Conservation (phyloP, 805 yeast species). For the Spathaspora hagerdaliae region DNA sequence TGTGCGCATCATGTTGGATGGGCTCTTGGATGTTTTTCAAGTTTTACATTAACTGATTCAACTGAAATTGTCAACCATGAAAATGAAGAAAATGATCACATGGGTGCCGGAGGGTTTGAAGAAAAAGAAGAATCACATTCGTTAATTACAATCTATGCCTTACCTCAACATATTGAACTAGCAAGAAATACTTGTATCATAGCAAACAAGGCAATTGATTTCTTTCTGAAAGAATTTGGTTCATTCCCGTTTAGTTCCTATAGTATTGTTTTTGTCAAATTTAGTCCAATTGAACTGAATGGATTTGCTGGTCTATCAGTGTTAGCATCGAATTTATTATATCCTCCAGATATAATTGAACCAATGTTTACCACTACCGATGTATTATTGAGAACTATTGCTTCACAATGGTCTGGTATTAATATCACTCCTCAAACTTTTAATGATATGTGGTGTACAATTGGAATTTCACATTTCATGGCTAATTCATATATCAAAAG, state of each 20-base stretch:
- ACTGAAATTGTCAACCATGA: slow-evolving; percentile 28
- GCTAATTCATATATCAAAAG: slow-evolving; percentile 62
- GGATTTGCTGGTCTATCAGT: slow-evolving; percentile 76
- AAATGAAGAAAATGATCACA: slow-evolving; percentile 31
- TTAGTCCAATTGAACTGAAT: slow-evolving; percentile 41
- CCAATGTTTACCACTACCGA: slow-evolving; percentile 73
- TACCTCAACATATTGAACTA: slow-evolving; percentile 54
- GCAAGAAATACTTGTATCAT: slow-evolving; percentile 73
- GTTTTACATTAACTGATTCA: slow-evolving; percentile 47
- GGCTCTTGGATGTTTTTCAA: slow-evolving; percentile 86
- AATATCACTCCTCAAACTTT: slow-evolving; percentile 77
- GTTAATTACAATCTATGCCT: slow-evolving; percentile 54
- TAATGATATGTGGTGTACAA: slow-evolving; percentile 84
- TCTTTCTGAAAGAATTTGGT: slow-evolving; percentile 82
- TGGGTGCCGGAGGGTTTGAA: slow-evolving; percentile 17
- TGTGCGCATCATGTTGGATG: slow-evolving; percentile 95
- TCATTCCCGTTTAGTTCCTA: slow-evolving; percentile 88
- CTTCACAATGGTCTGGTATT: slow-evolving; percentile 92
- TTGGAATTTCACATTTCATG: slow-evolving; percentile 85
- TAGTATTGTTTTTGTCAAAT: slow-evolving; percentile 68
- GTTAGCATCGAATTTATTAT: slow-evolving; percentile 57
- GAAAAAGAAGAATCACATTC: slow-evolving; percentile 28
- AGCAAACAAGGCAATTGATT: slow-evolving; percentile 75
- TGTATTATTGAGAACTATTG: slow-evolving; percentile 60
- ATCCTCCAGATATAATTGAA: slow-evolving; percentile 72